Percentiles rank a stretch among this genome's conserved stretches.
These are phyloP conservation scores for Cadophora sp. DNA, from an alignment of 2,329 filamentous ascomycete genomes.

Conservation along the genomic window DNA sequence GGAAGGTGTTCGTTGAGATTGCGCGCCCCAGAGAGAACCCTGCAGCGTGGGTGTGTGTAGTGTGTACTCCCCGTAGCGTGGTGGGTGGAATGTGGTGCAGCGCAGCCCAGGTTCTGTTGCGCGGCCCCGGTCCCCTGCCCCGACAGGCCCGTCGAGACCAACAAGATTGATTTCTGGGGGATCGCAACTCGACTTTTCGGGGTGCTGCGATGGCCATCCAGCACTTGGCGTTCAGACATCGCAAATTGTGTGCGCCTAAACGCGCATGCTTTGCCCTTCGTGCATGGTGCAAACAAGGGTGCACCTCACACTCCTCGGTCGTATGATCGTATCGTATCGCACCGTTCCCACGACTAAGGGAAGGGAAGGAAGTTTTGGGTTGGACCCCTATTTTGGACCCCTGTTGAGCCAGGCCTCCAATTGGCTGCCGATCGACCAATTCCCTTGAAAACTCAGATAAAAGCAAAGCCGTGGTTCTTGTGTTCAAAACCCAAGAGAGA, in stretches of 20 bases:
- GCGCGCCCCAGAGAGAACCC: constrained; percentile 15
- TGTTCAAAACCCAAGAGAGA: background rate
- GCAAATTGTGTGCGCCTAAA: background rate
- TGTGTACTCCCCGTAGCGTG: background rate
- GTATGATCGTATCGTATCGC: background rate
- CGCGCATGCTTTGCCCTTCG: no score
- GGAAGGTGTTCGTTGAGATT: constrained; percentile 17
- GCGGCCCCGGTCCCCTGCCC: constrained; percentile 4
- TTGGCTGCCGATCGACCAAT: constrained; percentile 2
- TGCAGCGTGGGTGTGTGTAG: background rate
- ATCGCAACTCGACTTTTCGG: background rate
- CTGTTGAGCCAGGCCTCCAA: background rate
- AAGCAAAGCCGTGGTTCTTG: background rate
- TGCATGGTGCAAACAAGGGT: background rate
- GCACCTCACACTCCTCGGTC: background rate
- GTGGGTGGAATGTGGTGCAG: no score
- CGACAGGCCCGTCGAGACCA: constrained; percentile 13
- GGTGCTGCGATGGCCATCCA: background rate
- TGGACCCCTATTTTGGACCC: constrained; percentile 16
- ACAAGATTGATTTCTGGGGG: background rate
- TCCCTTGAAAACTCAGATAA: background rate
- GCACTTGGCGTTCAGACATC: constrained; percentile 7
- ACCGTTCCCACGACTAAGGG: background rate
- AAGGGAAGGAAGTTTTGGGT: background rate
- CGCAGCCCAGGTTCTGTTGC: background rate